phyloP scores from a whole-genome alignment of 2,329 filamentous ascomycete species.

The Ophiostoma quercus region DNA sequence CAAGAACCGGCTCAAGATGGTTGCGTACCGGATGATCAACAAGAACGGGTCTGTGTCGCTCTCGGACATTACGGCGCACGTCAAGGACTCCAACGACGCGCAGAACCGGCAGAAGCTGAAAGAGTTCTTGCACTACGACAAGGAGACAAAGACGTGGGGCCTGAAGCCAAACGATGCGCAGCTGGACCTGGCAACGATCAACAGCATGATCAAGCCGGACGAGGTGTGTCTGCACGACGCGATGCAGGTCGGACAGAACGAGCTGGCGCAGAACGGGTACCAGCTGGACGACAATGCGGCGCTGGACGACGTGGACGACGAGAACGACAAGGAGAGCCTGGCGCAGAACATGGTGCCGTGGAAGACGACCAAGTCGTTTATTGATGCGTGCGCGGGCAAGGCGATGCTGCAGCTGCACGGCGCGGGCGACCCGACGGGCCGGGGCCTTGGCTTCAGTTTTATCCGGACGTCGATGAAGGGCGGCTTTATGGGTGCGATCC shows the following conservation, averaged over 20 bases:
- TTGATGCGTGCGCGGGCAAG: slow-evolving; percentile 88
- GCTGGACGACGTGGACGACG: slow-evolving; percentile 61
- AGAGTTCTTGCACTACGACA: slow-evolving; percentile 89
- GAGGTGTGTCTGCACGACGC: slow-evolving; percentile 91
- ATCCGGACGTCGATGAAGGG: slow-evolving; percentile 99
- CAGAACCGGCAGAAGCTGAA: slow-evolving; percentile 96
- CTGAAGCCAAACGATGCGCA: slow-evolving; percentile 66
- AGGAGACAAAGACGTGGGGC: slow-evolving; percentile 82
- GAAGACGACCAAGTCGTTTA: slow-evolving; percentile 94
- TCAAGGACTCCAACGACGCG: slow-evolving; percentile 87
- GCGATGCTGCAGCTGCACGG: slow-evolving; percentile 95
- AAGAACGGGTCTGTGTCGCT: slow-evolving; percentile 69
- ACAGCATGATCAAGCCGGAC: slow-evolving; percentile 87
- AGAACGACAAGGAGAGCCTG: slow-evolving; percentile 62
- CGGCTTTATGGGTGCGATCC: slow-evolving; percentile 78
- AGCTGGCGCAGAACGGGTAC: slow-evolving; percentile 86
- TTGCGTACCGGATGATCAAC: slow-evolving; percentile 81
- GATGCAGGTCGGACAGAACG: slow-evolving; percentile 92
- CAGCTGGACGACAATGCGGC: slow-evolving; percentile 58
- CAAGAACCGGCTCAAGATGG: slow-evolving; percentile 94
- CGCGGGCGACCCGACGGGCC: slow-evolving; percentile 88
- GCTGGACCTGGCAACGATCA: slow-evolving; percentile 74
- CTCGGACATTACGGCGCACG: slow-evolving; percentile 83
- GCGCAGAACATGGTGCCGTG: slow-evolving; percentile 90
- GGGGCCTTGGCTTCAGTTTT: slow-evolving; percentile 92